Base-by-base conservation (phyloP, 148 eudicot genomes). In the Arbutus unedo region DNA sequence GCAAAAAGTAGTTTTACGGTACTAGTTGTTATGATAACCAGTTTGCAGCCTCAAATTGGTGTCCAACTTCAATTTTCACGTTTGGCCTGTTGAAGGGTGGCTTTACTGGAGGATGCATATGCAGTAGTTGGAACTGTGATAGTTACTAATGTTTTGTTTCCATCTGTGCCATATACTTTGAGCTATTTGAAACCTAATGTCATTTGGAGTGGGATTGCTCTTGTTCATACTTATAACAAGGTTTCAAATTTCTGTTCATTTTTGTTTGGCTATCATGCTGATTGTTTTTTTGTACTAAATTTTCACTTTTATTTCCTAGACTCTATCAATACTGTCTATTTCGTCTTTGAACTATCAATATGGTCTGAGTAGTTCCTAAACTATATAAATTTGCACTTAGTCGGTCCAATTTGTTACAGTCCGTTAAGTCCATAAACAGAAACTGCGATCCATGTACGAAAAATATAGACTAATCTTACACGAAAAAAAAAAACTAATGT, bases 151-250 rank as follows among this genome's bases (percentile, higher is more conserved):
- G 53, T 73, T 45, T 73, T 16, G 13, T 45, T 45, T 11, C 53
- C 76, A 73, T 47, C n/a, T 2, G 5, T 45, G 25, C 53, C 76
- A 47, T 18, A 19, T 45, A 43, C 76, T 48, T 31, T 31, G 13
- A 74, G 16, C 54, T 74, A 49, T 48, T 74, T 74, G 6, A 45
- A 74, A 74, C 15, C 3, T 74, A 55, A 74, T 74, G 47, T 74
- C 55, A n/a, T 48, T 49, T 49, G 50, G 48, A 74, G 54, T 47
- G 55, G 77, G 31, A 6, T 48, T 14, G 21, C 38, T 15, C 19
- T n/a, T 38, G 0, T 70, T 14, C 48, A 70, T 70, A 41, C 48
- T 15, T 70, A 38, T 48, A 70, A 70, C 19, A 15, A 38, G 41
- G 45, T 45, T 73, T 19, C 16, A 48, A 73, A 0, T 57, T 70